A percentile compares a stretch with the other conserved stretches of the same genome.
These are phyloP conservation scores for Eimeria sp. DNA, from an alignment of 169 alveolate genomes.

Conservation along the genomic window DNA sequence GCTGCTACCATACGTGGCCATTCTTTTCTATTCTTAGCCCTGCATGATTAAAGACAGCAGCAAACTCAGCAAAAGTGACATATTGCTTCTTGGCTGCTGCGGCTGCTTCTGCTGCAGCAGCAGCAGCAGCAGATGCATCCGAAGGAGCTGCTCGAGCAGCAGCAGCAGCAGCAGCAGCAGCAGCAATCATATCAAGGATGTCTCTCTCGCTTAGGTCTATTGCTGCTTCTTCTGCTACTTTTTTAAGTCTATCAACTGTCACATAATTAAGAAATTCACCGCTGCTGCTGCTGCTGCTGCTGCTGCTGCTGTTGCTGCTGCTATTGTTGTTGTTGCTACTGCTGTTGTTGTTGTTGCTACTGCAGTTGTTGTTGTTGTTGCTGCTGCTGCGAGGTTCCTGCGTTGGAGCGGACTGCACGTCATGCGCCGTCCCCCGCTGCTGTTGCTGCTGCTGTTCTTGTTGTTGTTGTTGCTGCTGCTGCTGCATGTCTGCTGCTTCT, in stretches of 20 bases:
- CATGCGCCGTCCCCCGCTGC: background rate
- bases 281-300: slow-evolving; percentile 30
- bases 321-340: background rate
- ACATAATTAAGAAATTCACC: background rate
- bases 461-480: slow-evolving; percentile 28
- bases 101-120: slow-evolving; percentile 26
- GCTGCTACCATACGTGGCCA: slow-evolving; percentile 41
- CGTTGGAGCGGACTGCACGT: background rate
- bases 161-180: slow-evolving; percentile 56
- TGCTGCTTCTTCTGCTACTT: slow-evolving; percentile 27
- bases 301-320: background rate
- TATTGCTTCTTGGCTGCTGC: slow-evolving; percentile 23
- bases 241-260: background rate
- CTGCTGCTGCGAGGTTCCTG: background rate
- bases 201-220: background rate
- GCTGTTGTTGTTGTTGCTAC: no score
- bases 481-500: slow-evolving; percentile 23
- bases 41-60: slow-evolving; percentile 13
- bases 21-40: background rate
- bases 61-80: slow-evolving; percentile 16
- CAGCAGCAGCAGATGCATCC: background rate
- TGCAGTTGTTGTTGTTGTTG: slow-evolving; percentile 3
- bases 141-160: background rate
- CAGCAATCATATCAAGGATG: background rate
- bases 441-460: slow-evolving; percentile 21